A percentile compares a stretch with the other conserved stretches of the same genome.
Evolutionary conservation across 257 asterid genomes (phyloP).

Genomic region (Solanum chiquidenum): DNA sequence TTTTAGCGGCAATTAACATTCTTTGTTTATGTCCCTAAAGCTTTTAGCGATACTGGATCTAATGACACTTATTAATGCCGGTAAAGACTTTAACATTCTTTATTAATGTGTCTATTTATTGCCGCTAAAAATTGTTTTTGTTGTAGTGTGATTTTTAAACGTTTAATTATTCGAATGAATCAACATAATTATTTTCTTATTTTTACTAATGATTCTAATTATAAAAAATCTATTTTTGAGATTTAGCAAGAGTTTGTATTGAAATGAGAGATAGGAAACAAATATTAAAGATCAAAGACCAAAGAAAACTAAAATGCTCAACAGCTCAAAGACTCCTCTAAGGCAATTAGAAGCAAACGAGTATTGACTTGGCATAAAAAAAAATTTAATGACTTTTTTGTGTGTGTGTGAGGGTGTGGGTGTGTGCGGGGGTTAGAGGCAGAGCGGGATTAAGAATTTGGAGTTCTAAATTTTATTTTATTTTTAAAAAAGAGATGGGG

Average conservation of each 20-base stretch:
- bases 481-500: no score
- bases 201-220: background rate
- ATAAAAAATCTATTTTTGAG: background rate
- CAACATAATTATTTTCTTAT: background rate
- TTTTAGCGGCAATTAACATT: no score
- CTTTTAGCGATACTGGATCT: no score
- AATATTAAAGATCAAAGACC: background rate
- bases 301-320: background rate
- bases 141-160: no score
- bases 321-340: background rate
- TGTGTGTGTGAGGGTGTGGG: no score
- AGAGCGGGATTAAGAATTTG: background rate
- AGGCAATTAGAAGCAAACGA: background rate
- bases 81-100: no score
- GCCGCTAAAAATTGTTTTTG: no score
- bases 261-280: background rate
- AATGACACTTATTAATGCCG: no score
- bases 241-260: background rate
- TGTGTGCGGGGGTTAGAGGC: background rate
- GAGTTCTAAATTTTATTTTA: rapidly evolving
- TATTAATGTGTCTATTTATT: no score
- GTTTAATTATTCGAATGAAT: no score
- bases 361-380: background rate
- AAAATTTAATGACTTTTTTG: no score
- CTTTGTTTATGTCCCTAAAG: no score